Evolutionary conservation across 495 filamentous ascomycete species (phyloP), one percentile per base, ranked within the genome.

Genomic region (Penicillium egyptiacum): DNA sequence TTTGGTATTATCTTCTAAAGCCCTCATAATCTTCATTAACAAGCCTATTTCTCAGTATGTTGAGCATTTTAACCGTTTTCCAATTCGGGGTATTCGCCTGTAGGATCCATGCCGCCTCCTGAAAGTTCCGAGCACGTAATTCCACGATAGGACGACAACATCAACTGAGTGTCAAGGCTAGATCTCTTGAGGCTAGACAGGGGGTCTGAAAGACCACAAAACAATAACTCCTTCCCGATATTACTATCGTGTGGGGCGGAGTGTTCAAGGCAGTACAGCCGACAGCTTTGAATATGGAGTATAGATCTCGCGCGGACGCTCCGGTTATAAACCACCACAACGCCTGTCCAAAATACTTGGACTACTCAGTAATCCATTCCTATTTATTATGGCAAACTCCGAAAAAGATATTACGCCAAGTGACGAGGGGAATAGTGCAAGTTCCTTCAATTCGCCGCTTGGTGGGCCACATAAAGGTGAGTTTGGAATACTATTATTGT

Each of bases 101-200:
- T 7, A 46, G 53, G 46, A 35, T 31, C 25, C 56, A 30, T 53
- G 50, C 28, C 44, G 50, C 30, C n/a, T 46, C 39, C 5, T 19
- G 11, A 33, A 42, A 56, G 63, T 66, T 60, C 62, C 67, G 63
- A 75, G 73, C 73, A 75, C 73, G 73, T 71, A 71, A 75, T 74
- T 44, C 12, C 55, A 41, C 37, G 41, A 58, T 20, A 51, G 55
- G 66, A 69, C 63, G 37, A 59, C 70, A 70, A 67, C 73, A 75
- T 72, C 51, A 7, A 2, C 20, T 12, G 40, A 35, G 9, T 31
- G 8, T 35, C 10, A 10, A 48, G 14, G 30, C 31, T 19, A 5
- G 22, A 25, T 37, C 30, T 10, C 11, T 22, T 16, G 42, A 40
- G 14, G 14, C 30, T 46, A 48, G 56, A 50, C 23, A 57, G 26